Evolutionary conservation across 805 yeast species (phyloP), one percentile per base, ranked within the genome.

Genomic region (Ogataea naganishii): DNA sequence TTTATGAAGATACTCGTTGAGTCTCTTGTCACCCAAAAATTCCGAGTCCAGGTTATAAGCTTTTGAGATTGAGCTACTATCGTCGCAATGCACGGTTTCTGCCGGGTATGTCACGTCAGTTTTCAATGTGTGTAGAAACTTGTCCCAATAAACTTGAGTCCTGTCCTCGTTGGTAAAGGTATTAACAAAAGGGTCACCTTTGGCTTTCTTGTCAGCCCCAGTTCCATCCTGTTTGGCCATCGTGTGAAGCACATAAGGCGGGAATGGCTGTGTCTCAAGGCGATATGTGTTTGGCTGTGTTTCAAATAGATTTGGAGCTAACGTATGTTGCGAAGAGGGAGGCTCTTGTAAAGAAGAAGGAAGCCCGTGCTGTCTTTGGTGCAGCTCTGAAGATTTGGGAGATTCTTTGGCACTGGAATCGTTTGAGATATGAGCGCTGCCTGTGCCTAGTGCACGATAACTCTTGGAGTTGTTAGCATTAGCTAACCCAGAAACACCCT

Each of bases 21-120:
- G 58, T 35, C 86, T 53, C 33, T 69, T 69, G 33, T 69, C 83
- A 23, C 94, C 94, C 20, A 77, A 76, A 92, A 92, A 82, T 14
- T 64, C 56, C 1, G 68, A 66, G 24, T 66, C 61, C 30, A 75
- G 37, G 7, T 44, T 32, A 31, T 53, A 49, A 17, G 35, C 29
- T 20, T 43, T 32, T 14, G 44, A 27, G 14, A 37, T 21, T 1
- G 37, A 16, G 6, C 31, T 37, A 24, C 47, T 35, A 13, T 47
- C 43, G 30, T 58, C 61, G 20, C 39, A 39, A 8, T 39, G 36
- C 11, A 54, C 33, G 18, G 43, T 34, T 24, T 50, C 63, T 13
- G 27, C 18, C 4, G 43, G 36, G 23, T 46, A 44, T n/a, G 49
- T 42, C 4, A 33, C 31, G 13, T 50, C 47, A 23, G 62, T 51